These are phyloP conservation scores for Pythium angustatum DNA, from an alignment of 352 stramenopile species.

Conservation along the genomic window DNA sequence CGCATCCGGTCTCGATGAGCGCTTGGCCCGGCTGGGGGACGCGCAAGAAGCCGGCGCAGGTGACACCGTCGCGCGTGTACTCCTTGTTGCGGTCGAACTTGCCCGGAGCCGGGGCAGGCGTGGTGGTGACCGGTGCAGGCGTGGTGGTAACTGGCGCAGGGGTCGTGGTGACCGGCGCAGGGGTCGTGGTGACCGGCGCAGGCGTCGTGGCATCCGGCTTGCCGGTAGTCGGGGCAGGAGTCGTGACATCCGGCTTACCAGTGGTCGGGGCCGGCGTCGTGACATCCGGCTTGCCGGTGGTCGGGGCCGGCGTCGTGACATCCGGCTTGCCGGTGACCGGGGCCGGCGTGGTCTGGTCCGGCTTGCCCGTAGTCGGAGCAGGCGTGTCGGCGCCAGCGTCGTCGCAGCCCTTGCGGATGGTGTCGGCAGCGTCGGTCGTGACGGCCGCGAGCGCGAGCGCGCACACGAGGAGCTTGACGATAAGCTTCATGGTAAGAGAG, in stretches of 20 bases:
- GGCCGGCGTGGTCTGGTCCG: slow-evolving; percentile 2
- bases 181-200: slow-evolving; percentile 2
- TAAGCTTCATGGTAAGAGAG: slow-evolving; percentile 23
- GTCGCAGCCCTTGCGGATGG: slow-evolving; percentile 11
- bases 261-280: slow-evolving; percentile 9
- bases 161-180: neutral
- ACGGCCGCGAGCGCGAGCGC: slow-evolving; percentile 25
- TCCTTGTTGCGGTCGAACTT: slow-evolving; percentile 5
- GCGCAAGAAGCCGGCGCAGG: slow-evolving; percentile 13
- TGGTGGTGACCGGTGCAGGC: slow-evolving; percentile 13
- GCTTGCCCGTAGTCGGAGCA: slow-evolving; percentile 19
- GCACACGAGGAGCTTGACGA: slow-evolving; percentile 27
- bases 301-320: slow-evolving; percentile 3
- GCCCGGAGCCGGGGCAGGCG: neutral
- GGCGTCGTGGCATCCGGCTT: neutral
- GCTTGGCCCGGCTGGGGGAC: neutral
- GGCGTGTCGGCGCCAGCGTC: slow-evolving; percentile 15
- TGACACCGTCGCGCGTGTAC: neutral
- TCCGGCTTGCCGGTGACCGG: slow-evolving; percentile 1
- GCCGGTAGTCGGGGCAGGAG: neutral
- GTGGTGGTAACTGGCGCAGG: slow-evolving; percentile 8
- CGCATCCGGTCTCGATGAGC: slow-evolving; percentile 9
- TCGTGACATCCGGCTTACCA: neutral
- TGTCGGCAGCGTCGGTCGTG: slow-evolving; percentile 10
- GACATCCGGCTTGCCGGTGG: neutral